A percentile compares a stretch with the other conserved stretches of the same genome.
These are phyloP conservation scores for Schizothecium vesticola DNA, from an alignment of 495 filamentous ascomycete genomes.

Conservation along the genomic window DNA sequence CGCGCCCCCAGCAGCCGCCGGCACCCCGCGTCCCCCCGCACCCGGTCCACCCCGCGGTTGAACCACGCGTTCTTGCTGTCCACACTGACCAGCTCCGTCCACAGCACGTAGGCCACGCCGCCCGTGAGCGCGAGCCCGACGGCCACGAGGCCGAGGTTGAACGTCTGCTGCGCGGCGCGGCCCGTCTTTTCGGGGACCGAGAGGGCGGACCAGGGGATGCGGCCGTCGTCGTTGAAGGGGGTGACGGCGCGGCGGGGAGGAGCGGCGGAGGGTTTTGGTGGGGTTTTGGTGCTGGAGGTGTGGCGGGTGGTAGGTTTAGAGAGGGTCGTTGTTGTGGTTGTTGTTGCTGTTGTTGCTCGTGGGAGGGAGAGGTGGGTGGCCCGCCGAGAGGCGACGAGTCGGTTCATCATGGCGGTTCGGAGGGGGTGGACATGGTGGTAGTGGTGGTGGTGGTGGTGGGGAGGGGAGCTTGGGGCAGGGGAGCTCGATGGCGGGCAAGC, in stretches of 20 bases:
- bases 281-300: background rate
- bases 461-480: conserved; percentile 8
- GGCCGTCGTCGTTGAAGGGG: conserved; percentile 74
- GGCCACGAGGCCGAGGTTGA: conserved; percentile 76
- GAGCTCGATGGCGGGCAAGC: background rate
- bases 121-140: conserved; percentile 70
- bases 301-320: background rate
- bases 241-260: conserved; percentile 52
- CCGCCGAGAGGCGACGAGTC: conserved; percentile 14
- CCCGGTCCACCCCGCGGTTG: conserved; percentile 75
- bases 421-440: conserved; percentile 6
- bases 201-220: conserved; percentile 73
- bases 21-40: conserved; percentile 66
- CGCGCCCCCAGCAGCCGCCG: conserved; percentile 63
- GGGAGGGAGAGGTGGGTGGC: conserved; percentile 9
- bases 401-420: conserved; percentile 7
- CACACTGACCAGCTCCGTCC: conserved; percentile 78
- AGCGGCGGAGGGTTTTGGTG: conserved; percentile 2
- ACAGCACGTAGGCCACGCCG: conserved; percentile 71
- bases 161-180: conserved; percentile 81
- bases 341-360: background rate
- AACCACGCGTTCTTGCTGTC: conserved; percentile 84
- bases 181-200: conserved; percentile 71
- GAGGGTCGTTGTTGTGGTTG: conserved; percentile 1
- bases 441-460: background rate